Conservation (phyloP, 306 rosid genomes). For the Cicer bijugum region DNA sequence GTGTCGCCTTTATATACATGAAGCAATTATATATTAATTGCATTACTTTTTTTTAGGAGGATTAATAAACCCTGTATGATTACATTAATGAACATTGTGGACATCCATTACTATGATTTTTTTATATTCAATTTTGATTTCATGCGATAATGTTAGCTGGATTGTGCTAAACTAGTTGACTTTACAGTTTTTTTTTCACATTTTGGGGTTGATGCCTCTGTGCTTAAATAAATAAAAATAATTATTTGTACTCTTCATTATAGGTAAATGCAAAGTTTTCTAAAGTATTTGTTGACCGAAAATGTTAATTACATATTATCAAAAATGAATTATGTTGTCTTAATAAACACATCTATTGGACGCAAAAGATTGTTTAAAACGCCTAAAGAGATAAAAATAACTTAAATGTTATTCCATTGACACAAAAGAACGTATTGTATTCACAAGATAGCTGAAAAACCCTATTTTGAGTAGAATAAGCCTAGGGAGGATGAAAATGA, state of each 20-base stretch:
- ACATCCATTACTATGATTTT: not conserved
- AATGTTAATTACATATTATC: not conserved
- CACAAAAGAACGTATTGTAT: too few relatives aligned
- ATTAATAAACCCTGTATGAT: not conserved
- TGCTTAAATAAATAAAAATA: not conserved
- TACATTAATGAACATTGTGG: slow-evolving; percentile 11
- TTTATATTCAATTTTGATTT: not conserved
- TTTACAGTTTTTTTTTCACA: slow-evolving; percentile 15
- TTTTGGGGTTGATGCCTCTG: not conserved
- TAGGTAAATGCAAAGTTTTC: not conserved
- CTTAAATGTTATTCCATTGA: too few relatives aligned
- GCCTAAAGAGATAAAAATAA: too few relatives aligned
- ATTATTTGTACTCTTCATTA: not conserved
- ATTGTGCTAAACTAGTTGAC: slow-evolving; percentile 39
- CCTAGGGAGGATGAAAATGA: too few relatives aligned
- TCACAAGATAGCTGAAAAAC: too few relatives aligned
- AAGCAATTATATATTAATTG: not conserved
- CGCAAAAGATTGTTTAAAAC: too few relatives aligned
- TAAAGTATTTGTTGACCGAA: not conserved
- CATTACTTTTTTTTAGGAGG: not conserved
- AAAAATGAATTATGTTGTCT: not conserved
- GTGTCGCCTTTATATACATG: slow-evolving; percentile 31
- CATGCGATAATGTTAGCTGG: slow-evolving; percentile 37
- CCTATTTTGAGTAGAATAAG: too few relatives aligned
- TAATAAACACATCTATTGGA: too few relatives aligned